Base-by-base conservation (phyloP, 2,329 filamentous ascomycete genomes). In the Claviceps sp. region DNA sequence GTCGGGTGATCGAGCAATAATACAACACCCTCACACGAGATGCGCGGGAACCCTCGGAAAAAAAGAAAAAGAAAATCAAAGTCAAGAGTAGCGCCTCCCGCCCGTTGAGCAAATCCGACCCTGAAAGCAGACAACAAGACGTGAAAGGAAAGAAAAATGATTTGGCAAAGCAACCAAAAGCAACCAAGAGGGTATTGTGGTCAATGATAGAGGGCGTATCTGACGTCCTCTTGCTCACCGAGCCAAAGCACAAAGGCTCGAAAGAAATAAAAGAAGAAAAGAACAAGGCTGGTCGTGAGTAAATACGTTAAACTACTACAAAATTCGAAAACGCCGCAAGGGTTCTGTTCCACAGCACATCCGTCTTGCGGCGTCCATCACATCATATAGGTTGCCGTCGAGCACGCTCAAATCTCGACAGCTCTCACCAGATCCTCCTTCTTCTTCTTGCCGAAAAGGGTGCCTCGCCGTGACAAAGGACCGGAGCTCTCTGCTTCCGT, bases 401-500 rank as follows among this genome's bases (percentile, higher is more conserved):
- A 26, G 42, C 42, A 16, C 22, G 20, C 9, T 49, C 20, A 59
- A 44, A 53, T 52, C 47, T 59, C 56, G 34, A 50, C 50, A 7
- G 54, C 40, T 40, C 55, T 47, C 36, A 49, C 55, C 45, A 56
- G 53, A 11, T 54, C 52, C 17, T 68, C 65, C 40, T 64, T 64
- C 52, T 71, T 68, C 50, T 69, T 70, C 50, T 67, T 66, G 39
- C 69, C 63, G 56, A 77, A 78, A 5, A 78, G 62, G 1, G 69
- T 72, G 40, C 67, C 69, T 57, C 71, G 76, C 39, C 71, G 65
- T 23, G 61, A 63, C 9, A 63, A 58, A 36, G 66, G 37, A 9
- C 55, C 60, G 36, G 29, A 34, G 29, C 53, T 53, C 34, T 64
- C 56, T 22, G 48, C 54, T 38, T 69, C 66, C 3, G 63, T 61